Evolutionary conservation across 2,329 filamentous ascomycete species (phyloP), one percentile per base, ranked within the genome.

Genomic region (Scortechinia acanthostroma): DNA sequence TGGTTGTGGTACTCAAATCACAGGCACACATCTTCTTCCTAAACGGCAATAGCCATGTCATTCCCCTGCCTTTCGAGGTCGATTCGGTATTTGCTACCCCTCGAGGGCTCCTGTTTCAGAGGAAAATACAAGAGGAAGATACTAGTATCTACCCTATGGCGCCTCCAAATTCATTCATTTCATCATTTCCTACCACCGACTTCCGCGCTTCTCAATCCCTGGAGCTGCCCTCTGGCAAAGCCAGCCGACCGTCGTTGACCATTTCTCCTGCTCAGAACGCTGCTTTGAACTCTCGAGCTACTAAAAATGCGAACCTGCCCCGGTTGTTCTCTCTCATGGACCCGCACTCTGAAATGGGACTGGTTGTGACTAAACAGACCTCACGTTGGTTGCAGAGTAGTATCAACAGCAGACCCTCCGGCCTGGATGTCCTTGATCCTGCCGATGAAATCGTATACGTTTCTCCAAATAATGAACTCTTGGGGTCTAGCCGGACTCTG

Each of bases 371-470:
- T 3, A 69, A 74, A 43, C 64, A 73, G 2, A 71, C 77, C 16
- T 64, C 65, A 33, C 54, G 56, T 19, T 45, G 47, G 30, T 55
- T 69, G 51, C 52, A 55, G 14, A 63, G 59, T 44, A 55, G 52
- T 13, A 55, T 77, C 50, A 66, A 60, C 33, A 60, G 55, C 10
- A 10, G 17, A 13, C 35, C 35, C 17, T 40, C 35, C 17, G 35
- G 35, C 6, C 64, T 70, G 4, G 55, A 58, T 10, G 77, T 88
- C 17, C 73, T 96, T 25, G 82, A 91, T 52, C 75, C 81, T 14
- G 76, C 81, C 2, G 91, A 96, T 57, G 86, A 93, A 57, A 81
- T 96, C 43, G 63, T 96, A 2, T 91, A 95, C 57, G 75, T 95
- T 10, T 89, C 91, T 52, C 66, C 81, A 16, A 68, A 78, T 22